Conservation (phyloP, 495 filamentous ascomycete genomes). For the Elaphomyces granulatus region DNA sequence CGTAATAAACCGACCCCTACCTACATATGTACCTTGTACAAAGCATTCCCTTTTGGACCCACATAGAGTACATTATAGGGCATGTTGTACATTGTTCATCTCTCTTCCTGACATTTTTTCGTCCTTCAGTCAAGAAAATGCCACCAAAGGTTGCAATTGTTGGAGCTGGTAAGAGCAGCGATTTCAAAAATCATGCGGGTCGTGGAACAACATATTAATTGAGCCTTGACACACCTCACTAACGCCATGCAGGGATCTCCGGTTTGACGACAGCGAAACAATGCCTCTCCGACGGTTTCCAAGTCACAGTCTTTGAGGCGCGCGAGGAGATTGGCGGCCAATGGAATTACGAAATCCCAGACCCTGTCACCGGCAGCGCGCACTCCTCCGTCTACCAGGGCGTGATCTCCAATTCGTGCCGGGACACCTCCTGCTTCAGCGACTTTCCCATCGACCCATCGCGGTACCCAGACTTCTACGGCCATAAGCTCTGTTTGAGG, state of each 20-base stretch:
- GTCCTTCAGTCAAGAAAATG: too few relatives aligned
- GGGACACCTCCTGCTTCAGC: conserved; percentile 16
- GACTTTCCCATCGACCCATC: conserved; percentile 22
- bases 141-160: neutral
- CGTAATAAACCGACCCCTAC: too few relatives aligned
- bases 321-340: conserved; percentile 14
- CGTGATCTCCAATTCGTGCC: conserved; percentile 13
- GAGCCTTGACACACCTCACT: too few relatives aligned
- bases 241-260: conserved; percentile 9
- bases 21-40: too few relatives aligned
- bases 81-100: too few relatives aligned
- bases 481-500: conserved; percentile 12
- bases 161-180: neutral
- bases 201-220: too few relatives aligned
- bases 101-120: too few relatives aligned
- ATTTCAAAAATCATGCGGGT: neutral
- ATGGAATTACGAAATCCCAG: conserved; percentile 11
- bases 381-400: conserved; percentile 14
- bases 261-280: conserved; percentile 18
- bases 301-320: conserved; percentile 14
- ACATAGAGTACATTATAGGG: too few relatives aligned
- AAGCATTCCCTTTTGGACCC: too few relatives aligned
- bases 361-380: conserved; percentile 3
- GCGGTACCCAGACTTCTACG: conserved; percentile 12
- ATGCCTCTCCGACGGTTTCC: conserved; percentile 16